Evolutionary conservation across 768 basidiomycete species (phyloP).

Genomic region (Termitomyces sp.): DNA sequence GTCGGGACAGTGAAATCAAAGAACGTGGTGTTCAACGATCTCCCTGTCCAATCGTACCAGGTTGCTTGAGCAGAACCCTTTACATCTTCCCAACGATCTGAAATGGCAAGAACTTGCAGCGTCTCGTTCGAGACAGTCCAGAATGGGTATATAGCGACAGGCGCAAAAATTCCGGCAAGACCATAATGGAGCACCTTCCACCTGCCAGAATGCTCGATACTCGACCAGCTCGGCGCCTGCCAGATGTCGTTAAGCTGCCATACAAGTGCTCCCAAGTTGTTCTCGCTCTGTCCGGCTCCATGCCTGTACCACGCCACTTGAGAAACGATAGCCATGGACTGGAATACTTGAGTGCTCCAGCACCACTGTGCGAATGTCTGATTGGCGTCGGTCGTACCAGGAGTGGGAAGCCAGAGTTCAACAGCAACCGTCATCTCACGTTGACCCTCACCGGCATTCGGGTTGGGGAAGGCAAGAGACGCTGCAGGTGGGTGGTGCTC

Average conservation of each 20-base stretch:
- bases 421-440: conserved; percentile 46
- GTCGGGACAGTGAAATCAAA: conserved; percentile 37
- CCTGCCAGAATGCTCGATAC: conserved; percentile 50
- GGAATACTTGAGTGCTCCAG: conserved; percentile 58
- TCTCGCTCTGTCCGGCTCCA: conserved; percentile 52
- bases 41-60: conserved; percentile 54
- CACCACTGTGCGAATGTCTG: conserved; percentile 62
- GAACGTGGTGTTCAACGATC: conserved; percentile 27
- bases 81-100: conserved; percentile 44
- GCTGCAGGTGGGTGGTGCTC: conserved; percentile 54
- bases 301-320: conserved; percentile 54
- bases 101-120: conserved; percentile 43
- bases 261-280: conserved; percentile 52
- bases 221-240: conserved; percentile 53
- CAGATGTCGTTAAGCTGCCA: conserved; percentile 61
- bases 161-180: conserved; percentile 35
- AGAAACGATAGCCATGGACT: conserved; percentile 53
- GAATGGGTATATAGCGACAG: conserved; percentile 49
- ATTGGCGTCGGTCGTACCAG: conserved; percentile 39
- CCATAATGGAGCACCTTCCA: conserved; percentile 58
- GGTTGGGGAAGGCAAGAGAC: conserved; percentile 46
- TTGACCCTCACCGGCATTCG: conserved; percentile 48
- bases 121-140: conserved; percentile 45
- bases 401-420: conserved; percentile 50
- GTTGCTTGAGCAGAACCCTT: conserved; percentile 42